Evolutionary conservation across 345 rosid species (phyloP).

Genomic region (Sapria himalayana): DNA sequence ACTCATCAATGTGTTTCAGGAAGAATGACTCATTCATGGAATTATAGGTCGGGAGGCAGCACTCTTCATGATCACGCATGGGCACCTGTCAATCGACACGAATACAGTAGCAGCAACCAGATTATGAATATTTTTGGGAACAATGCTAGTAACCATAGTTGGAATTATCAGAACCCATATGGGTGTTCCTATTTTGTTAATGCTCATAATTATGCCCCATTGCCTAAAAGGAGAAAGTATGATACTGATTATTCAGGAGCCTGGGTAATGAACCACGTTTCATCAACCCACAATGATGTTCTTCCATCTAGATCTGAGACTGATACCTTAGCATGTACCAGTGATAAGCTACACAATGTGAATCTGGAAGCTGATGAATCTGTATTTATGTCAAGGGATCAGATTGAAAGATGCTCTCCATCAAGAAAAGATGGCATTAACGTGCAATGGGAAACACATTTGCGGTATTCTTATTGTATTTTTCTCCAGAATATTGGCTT

Average conservation of each 20-base stretch:
- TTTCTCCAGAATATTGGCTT: conserved; percentile 50
- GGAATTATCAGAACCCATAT: conserved; percentile 10
- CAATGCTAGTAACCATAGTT: conserved; percentile 3
- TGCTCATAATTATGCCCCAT: conserved; percentile 17
- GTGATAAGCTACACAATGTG: conserved; percentile 39
- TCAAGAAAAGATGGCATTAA: conserved; percentile 76
- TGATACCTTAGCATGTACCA: conserved; percentile 21
- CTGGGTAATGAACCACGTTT: conserved; percentile 12
- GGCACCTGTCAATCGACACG: conserved; percentile 13
- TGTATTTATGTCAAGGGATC: conserved; percentile 45
- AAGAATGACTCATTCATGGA: conserved; percentile 30
- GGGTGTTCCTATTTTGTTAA: conserved; percentile 14
- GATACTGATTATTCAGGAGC: conserved; percentile 29
- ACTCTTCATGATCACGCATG: conserved; percentile 14
- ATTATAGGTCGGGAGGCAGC: conserved; percentile 24
- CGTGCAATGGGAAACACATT: conserved; percentile 38
- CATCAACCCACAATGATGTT: conserved; percentile 11
- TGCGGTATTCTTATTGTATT: conserved; percentile 60
- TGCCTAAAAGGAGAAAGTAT: conserved; percentile 40
- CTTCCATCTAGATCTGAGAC: conserved; percentile 19
- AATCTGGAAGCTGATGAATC: conserved; percentile 43
- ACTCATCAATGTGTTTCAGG: too few species aligned
- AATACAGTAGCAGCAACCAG: conserved; percentile 9
- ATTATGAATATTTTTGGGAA: conserved; percentile 13
- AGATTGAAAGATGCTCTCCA: conserved; percentile 54